These are phyloP conservation scores for Phoma herbarum DNA, from an alignment of 2,329 filamentous ascomycete genomes.

Conservation along the genomic window DNA sequence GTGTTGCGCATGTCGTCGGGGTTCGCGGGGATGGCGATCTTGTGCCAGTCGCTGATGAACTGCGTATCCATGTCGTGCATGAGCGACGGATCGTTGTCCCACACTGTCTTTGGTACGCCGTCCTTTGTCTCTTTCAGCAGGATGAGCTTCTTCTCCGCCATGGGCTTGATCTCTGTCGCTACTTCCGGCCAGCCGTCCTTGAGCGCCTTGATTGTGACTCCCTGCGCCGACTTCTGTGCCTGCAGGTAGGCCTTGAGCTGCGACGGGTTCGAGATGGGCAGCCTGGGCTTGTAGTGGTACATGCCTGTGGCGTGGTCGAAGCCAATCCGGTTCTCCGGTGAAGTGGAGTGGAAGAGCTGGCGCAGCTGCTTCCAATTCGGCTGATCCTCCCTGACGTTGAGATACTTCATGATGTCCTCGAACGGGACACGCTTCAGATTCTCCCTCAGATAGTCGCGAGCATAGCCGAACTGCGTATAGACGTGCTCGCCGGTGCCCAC, in stretches of 20 bases:
- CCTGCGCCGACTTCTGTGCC: slow-evolving; percentile 79
- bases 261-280: slow-evolving; percentile 80
- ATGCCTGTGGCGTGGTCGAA: slow-evolving; percentile 68
- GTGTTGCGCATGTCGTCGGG: slow-evolving; percentile 79
- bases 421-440: slow-evolving; percentile 74
- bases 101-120: slow-evolving; percentile 79
- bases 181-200: slow-evolving; percentile 96
- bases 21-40: slow-evolving; percentile 75
- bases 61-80: slow-evolving; percentile 79
- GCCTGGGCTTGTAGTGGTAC: slow-evolving; percentile 85
- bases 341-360: slow-evolving; percentile 67
- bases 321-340: slow-evolving; percentile 69
- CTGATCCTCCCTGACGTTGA: slow-evolving; percentile 72
- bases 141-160: slow-evolving; percentile 81
- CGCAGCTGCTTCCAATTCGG: slow-evolving; percentile 67
- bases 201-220: slow-evolving; percentile 85
- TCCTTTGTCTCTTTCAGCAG: slow-evolving; percentile 92
- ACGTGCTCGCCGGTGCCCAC: slow-evolving; percentile 81
- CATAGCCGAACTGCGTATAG: slow-evolving; percentile 87
- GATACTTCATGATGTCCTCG: slow-evolving; percentile 79
- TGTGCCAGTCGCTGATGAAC: slow-evolving; percentile 84
- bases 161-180: slow-evolving; percentile 76
- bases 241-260: slow-evolving; percentile 84
- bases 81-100: slow-evolving; percentile 84
- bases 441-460: slow-evolving; percentile 69